Base-by-base conservation (phyloP, 2,329 filamentous ascomycete species). In the Pseudodiploospora longispora region DNA sequence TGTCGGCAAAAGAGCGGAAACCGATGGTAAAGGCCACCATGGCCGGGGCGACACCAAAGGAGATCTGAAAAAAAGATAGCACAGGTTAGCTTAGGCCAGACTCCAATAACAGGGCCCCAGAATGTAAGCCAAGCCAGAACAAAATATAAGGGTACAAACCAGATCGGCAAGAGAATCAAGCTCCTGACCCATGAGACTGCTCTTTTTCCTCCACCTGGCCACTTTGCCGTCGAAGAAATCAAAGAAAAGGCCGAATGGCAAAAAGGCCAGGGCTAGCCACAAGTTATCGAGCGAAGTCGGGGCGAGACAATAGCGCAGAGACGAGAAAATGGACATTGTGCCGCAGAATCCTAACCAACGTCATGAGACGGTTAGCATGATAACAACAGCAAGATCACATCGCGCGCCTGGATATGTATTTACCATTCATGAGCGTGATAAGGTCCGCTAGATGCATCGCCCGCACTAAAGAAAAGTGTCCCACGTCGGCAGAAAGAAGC, bases 151-250 rank as follows among this genome's bases (percentile, higher is more conserved):
- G 37, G 34, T 27, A 40, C 78, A 29, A 83, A 95, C 89, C 73
- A 98, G 65, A 63, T 98, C 93, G 44, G 93, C 93, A 39, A 98
- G 75, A 6, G 91, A 97, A 65, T 98, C 93, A 44, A 98, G 72
- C 67, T 98, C 93, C 66, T 96, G 91, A 9, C 93, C 93, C 91
- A 98, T 97, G 62, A 98, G 74, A 57, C 87, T 94, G 58, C 87
- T 93, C 82, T 96, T 98, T 69, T 88, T 85, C 63, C 93, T 82
- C 93, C 93, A 97, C 52, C 93, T 77, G 51, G 93, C 93, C 44
- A 98, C 90, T 62, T 90, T 93, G 60, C 93, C 93, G 65, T 98
- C 93, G 76, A 97, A 88, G 61, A 95, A 94, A 66, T 98, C 93
- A 65, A 97, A 97, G 72, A 97, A 96, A 9, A 97, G 73, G 5